These are phyloP conservation scores for Fusarium papillatum DNA, from an alignment of 2,329 filamentous ascomycete genomes.

Conservation along the genomic window DNA sequence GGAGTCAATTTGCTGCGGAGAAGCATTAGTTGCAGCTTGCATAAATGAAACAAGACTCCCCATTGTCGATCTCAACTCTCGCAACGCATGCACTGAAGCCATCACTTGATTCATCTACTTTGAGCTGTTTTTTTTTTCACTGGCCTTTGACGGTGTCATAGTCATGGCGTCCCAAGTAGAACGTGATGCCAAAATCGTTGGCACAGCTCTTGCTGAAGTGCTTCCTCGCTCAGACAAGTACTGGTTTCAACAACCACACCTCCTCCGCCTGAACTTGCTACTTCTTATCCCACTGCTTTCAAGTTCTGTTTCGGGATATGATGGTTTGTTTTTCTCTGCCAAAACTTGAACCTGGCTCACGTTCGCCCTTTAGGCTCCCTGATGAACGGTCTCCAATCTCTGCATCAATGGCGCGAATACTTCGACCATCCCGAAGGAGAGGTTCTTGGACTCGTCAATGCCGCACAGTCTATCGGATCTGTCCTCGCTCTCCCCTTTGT, in stretches of 20 bases:
- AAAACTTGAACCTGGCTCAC: background rate
- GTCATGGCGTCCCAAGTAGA: constrained; percentile 37
- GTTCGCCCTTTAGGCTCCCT: constrained; percentile 42
- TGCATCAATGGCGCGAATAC: constrained; percentile 54
- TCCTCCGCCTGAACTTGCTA: constrained; percentile 58
- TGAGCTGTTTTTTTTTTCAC: background rate
- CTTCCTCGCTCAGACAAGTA: constrained; percentile 55
- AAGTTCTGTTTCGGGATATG: constrained; percentile 57
- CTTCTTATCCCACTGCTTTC: constrained; percentile 59
- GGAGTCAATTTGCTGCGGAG: background rate
- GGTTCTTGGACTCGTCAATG: constrained; percentile 49
- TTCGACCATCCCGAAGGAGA: constrained; percentile 50
- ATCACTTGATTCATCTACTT: background rate
- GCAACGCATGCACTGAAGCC: background rate
- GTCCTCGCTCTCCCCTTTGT: constrained; percentile 50
- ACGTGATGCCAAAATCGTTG: constrained; percentile 44
- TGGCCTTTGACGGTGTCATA: constrained; percentile 9
- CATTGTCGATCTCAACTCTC: background rate
- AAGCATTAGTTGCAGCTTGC: constrained; percentile 1
- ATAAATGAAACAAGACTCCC: background rate
- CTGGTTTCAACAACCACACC: constrained; percentile 59
- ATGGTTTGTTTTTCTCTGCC: constrained; percentile 47
- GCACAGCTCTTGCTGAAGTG: constrained; percentile 45
- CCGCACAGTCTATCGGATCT: constrained; percentile 50
- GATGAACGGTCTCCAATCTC: constrained; percentile 57